phyloP scores from a whole-genome alignment of 2,329 filamentous ascomycete species.

The Sporothrix pseudoabietina region DNA sequence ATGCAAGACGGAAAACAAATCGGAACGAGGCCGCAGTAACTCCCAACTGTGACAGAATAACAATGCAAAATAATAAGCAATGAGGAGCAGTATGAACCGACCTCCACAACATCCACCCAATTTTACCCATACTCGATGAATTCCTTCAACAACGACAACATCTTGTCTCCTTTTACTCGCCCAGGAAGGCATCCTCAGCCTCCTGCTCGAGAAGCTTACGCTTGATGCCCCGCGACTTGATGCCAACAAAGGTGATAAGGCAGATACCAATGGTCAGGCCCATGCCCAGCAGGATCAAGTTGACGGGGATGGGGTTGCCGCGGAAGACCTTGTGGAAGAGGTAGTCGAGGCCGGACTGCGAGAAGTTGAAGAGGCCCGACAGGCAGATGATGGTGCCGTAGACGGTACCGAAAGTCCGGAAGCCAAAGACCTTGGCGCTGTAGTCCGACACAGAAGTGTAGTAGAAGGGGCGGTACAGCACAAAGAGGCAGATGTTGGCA shows the following conservation, averaged over 20 bases:
- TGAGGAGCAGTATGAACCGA: not conserved
- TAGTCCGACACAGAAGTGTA: constrained; percentile 92
- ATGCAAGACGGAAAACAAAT: not conserved
- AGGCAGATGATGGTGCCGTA: constrained; percentile 89
- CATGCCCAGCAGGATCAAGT: constrained; percentile 64
- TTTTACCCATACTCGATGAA: not conserved
- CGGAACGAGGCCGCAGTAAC: not conserved
- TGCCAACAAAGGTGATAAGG: constrained; percentile 67
- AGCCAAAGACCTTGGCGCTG: constrained; percentile 87
- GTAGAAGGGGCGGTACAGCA: constrained; percentile 84
- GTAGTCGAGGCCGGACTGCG: constrained; percentile 76
- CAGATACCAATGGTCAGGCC: constrained; percentile 65
- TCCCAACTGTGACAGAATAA: not conserved
- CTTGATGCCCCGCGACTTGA: constrained; percentile 45
- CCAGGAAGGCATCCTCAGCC: constrained; percentile 38
- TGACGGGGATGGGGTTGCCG: constrained; percentile 75
- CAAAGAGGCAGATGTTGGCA: constrained; percentile 74
- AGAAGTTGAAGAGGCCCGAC: constrained; percentile 81
- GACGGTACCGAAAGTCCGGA: constrained; percentile 89
- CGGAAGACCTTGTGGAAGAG: constrained; percentile 72
- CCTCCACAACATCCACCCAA: not conserved
- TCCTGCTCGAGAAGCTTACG: constrained; percentile 41
- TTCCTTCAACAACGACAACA: not conserved
- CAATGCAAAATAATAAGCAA: not conserved
- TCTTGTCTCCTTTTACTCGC: not conserved